Conservation (phyloP, 2,329 filamentous ascomycete genomes). For the Cytospora piceicola region DNA sequence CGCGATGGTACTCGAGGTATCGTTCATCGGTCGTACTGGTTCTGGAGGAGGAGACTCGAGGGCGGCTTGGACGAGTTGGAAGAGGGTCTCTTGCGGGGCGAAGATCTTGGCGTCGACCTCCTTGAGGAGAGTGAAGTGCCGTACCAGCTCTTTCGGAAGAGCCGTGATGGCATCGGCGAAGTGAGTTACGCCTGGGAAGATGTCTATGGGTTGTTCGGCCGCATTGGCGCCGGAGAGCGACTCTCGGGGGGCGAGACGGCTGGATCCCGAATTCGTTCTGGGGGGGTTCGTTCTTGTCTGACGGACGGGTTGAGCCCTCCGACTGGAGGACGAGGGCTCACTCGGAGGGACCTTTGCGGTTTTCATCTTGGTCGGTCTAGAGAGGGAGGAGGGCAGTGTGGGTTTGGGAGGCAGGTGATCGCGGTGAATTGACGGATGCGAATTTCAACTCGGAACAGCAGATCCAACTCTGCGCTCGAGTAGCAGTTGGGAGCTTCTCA, state of each 20-base stretch:
- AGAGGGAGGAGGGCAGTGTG: slow-evolving; percentile 19
- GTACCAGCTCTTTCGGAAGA: slow-evolving; percentile 90
- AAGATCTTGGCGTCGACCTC: slow-evolving; percentile 98
- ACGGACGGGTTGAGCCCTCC: slow-evolving; percentile 66
- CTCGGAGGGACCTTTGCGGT: slow-evolving; percentile 52
- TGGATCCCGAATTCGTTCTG: slow-evolving; percentile 54
- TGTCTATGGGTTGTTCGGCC: slow-evolving; percentile 65
- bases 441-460: slow-evolving; percentile 18
- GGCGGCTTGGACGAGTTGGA: slow-evolving; percentile 72
- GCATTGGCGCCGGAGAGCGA: slow-evolving; percentile 48
- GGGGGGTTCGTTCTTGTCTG: slow-evolving; percentile 68
- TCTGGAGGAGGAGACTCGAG: slow-evolving; percentile 55
- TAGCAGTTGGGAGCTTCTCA: slow-evolving; percentile 9
- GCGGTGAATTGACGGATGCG: slow-evolving; percentile 12
- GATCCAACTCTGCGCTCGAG: slow-evolving; percentile 17
- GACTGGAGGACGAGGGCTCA: slow-evolving; percentile 52
- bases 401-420: slow-evolving; percentile 30
- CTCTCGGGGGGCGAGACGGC: slow-evolving; percentile 51
- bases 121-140: slow-evolving; percentile 93
- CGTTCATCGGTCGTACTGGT: slow-evolving; percentile 46
- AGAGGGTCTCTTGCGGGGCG: slow-evolving; percentile 80
- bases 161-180: slow-evolving; percentile 93
- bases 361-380: slow-evolving; percentile 51
- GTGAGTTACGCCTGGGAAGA: slow-evolving; percentile 68
- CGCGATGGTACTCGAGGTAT: slow-evolving; percentile 48